phyloP scores from a whole-genome alignment of 441 rosid species.

The Lagerstroemia fauriei region DNA sequence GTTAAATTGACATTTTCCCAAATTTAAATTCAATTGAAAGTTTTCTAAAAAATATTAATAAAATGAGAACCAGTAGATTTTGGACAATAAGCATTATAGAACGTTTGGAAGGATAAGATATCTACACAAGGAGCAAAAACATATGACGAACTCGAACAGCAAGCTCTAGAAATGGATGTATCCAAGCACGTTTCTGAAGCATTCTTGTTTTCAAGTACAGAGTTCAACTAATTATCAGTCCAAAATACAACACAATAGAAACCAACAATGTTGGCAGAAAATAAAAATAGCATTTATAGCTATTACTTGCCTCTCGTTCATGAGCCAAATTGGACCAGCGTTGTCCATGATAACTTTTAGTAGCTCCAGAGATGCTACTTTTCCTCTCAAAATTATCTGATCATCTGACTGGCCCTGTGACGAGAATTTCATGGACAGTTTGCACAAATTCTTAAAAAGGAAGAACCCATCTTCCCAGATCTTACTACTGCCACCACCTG shows the following conservation, averaged over 20 bases:
- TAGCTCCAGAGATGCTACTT: constrained; percentile 79
- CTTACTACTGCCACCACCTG: constrained; percentile 47
- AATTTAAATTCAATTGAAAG: not conserved
- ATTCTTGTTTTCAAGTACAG: not conserved
- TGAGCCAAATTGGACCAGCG: constrained; percentile 78
- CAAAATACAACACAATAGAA: not conserved
- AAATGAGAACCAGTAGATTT: not conserved
- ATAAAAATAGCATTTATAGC: not conserved
- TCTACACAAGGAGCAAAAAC: not conserved
- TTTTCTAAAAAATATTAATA: not conserved
- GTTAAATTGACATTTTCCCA: not conserved
- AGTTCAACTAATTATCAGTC: not conserved
- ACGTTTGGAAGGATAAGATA: not conserved
- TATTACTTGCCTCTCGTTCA: constrained; percentile 71
- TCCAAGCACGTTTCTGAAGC: not conserved
- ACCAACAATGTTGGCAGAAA: not conserved
- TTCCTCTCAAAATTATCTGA: constrained; percentile 87
- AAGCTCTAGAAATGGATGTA: not conserved
- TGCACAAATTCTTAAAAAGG: constrained; percentile 78
- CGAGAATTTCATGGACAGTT: constrained; percentile 88
- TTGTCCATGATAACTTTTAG: constrained; percentile 78
- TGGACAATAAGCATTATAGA: not conserved
- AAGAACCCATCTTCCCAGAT: constrained; percentile 83
- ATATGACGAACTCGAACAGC: not conserved
- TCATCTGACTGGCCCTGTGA: constrained; percentile 88